These are phyloP conservation scores for Teunomyces lycoperdinae DNA, from an alignment of 805 yeast genomes.

Conservation along the genomic window DNA sequence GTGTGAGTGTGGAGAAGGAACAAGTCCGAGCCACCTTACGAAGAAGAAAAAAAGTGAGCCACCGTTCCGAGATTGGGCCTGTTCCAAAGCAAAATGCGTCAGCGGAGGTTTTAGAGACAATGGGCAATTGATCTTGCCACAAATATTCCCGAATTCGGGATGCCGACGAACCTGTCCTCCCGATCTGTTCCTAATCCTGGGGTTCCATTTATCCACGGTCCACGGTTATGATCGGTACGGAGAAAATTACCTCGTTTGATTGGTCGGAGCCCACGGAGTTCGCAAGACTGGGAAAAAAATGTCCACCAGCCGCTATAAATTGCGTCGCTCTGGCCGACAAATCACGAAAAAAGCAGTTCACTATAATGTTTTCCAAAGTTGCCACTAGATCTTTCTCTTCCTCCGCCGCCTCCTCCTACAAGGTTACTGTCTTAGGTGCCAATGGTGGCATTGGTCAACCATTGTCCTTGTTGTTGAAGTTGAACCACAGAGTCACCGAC, in stretches of 20 bases:
- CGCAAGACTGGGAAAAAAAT: not conserved
- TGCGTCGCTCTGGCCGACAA: not conserved
- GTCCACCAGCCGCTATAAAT: not conserved
- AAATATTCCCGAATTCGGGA: not conserved
- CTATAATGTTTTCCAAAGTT: slow-evolving; percentile 52
- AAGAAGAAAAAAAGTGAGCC: too few relatives aligned
- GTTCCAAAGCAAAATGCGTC: too few relatives aligned
- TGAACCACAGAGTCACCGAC: slow-evolving; percentile 83
- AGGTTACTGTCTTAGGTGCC: slow-evolving; percentile 77
- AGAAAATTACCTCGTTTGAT: not conserved
- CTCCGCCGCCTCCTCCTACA: slow-evolving; percentile 61
- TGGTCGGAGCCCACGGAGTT: slow-evolving; percentile 2
- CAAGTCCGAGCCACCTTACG: too few relatives aligned
- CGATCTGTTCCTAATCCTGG: slow-evolving; percentile 3
- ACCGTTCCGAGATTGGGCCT: too few relatives aligned
- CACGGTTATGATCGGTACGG: slow-evolving; percentile 2
- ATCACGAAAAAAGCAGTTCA: not conserved
- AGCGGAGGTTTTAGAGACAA: not conserved
- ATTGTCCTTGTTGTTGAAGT: slow-evolving; percentile 75
- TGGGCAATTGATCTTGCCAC: not conserved
- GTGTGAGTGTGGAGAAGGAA: too few relatives aligned
- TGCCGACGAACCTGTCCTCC: not conserved
- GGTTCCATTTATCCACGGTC: slow-evolving; percentile 1
- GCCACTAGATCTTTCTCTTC: slow-evolving; percentile 67
- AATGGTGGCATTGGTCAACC: slow-evolving; percentile 95